These are phyloP conservation scores for Desmodesmus armatus DNA, from an alignment of 139 green algal species.

Conservation along the genomic window DNA sequence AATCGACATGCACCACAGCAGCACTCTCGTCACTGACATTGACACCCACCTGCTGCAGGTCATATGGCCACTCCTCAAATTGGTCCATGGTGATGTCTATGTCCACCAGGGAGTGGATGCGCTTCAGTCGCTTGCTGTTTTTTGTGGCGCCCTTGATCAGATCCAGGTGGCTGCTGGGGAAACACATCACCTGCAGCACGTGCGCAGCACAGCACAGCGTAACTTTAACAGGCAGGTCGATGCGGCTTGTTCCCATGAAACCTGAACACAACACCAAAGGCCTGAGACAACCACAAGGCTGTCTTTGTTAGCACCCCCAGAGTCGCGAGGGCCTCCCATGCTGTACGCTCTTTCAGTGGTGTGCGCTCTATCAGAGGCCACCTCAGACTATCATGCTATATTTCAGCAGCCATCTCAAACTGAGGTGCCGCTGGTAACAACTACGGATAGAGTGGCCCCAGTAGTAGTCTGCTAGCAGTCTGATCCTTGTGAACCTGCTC, in stretches of 20 bases:
- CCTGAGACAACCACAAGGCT: no score
- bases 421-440: not conserved
- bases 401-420: not conserved
- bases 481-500: not conserved
- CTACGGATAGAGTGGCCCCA: not conserved
- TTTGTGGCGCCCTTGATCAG: slow-evolving; percentile 23
- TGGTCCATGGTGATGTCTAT: slow-evolving; percentile 59
- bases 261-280: no score
- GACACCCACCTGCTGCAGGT: slow-evolving; percentile 43
- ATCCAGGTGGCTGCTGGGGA: slow-evolving; percentile 63
- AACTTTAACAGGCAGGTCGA: no score
- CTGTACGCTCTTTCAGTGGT: no score
- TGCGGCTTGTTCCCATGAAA: no score
- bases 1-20: not conserved
- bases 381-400: no score
- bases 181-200: slow-evolving; percentile 74
- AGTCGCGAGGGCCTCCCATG: no score
- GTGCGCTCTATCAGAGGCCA: no score
- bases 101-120: slow-evolving; percentile 44
- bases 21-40: not conserved
- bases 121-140: slow-evolving; percentile 23
- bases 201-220: not conserved
- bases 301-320: no score
- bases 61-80: slow-evolving; percentile 55
- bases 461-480: not conserved